A percentile compares a stretch with the other conserved stretches of the same genome.
phyloP scores from a whole-genome alignment of 805 yeast genomes.

The Saturnispora hagleri region DNA sequence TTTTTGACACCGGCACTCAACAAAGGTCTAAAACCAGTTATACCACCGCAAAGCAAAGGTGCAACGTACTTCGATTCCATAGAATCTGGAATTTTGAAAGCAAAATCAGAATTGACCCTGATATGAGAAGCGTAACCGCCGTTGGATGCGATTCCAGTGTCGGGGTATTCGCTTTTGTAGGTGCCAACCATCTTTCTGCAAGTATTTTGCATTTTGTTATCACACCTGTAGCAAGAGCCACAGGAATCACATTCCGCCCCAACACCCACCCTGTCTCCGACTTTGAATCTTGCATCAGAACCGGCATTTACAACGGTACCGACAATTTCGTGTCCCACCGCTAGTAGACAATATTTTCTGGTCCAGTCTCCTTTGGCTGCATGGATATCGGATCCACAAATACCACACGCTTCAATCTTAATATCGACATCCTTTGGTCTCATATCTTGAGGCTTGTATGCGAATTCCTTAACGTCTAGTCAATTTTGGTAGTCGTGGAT shows the following conservation, averaged over 20 bases:
- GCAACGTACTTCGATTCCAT: slow-evolving; percentile 36
- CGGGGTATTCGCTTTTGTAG: slow-evolving; percentile 37
- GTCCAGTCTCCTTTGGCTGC: slow-evolving; percentile 29
- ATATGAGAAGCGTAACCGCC: slow-evolving; percentile 46
- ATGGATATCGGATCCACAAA: slow-evolving; percentile 46
- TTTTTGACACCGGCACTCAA: slow-evolving; percentile 34
- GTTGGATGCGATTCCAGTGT: slow-evolving; percentile 34
- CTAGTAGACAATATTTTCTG: slow-evolving; percentile 12
- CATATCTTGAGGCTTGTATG: slow-evolving; percentile 14
- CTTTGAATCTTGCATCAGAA: slow-evolving; percentile 24
- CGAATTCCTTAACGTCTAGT: slow-evolving; percentile 15
- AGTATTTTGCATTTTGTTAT: slow-evolving; percentile 31
- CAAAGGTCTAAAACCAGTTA: slow-evolving; percentile 45
- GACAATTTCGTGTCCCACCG: slow-evolving; percentile 40
- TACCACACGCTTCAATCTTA: slow-evolving; percentile 38
- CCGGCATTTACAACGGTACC: slow-evolving; percentile 37
- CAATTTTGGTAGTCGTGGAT: slow-evolving; percentile 13
- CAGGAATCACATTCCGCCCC: slow-evolving; percentile 38
- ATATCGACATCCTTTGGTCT: slow-evolving; percentile 29
- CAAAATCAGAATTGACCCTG: slow-evolving; percentile 35
- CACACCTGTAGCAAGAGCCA: slow-evolving; percentile 32
- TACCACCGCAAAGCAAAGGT: slow-evolving; percentile 50
- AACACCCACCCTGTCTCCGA: slow-evolving; percentile 44
- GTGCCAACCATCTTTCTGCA: slow-evolving; percentile 44
- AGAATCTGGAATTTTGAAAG: slow-evolving; percentile 41